A percentile compares a stretch with the other conserved stretches of the same genome.
Evolutionary conservation across 192 early-diverging fungal genomes (phyloP).

Genomic region (Backusella parvicylindrica): DNA sequence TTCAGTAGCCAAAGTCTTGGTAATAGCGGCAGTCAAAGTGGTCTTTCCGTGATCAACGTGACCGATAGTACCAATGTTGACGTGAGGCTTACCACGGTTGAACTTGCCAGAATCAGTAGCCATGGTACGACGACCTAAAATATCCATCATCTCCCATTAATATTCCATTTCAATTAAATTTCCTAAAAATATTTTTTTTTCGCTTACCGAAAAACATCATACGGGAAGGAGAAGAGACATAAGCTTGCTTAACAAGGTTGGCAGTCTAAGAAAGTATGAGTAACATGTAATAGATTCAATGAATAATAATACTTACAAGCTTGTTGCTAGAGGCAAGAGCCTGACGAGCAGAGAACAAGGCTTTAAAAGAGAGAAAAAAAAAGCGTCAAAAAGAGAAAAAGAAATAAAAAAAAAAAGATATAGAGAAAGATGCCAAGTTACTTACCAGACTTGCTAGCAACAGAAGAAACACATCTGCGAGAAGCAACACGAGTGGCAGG

Average conservation of each 20-base stretch:
- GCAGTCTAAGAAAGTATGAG: conserved; percentile 12
- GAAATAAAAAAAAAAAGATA: not conserved
- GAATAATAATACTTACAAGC: conserved; percentile 16
- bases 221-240: conserved; percentile 26
- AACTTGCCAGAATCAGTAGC: conserved; percentile 63
- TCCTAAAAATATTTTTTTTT: not conserved
- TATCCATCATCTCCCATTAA: not conserved
- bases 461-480: conserved; percentile 26
- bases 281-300: not conserved
- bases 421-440: not conserved
- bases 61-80: conserved; percentile 99
- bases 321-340: conserved; percentile 31
- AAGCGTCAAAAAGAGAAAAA: not conserved
- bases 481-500: conserved; percentile 34
- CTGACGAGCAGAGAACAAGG: conserved; percentile 18
- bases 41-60: conserved; percentile 99
- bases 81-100: conserved; percentile 88
- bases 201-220: conserved; percentile 30
- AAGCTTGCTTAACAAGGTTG: conserved; percentile 29
- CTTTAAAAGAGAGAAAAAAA: not conserved
- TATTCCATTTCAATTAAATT: not conserved
- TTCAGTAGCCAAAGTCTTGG: conserved; percentile 81
- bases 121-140: conserved; percentile 28
- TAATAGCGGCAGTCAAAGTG: conserved; percentile 97
- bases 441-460: conserved; percentile 29